phyloP scores from a whole-genome alignment of 176 grass and related monocot species.

The Aechmea fasciata region DNA sequence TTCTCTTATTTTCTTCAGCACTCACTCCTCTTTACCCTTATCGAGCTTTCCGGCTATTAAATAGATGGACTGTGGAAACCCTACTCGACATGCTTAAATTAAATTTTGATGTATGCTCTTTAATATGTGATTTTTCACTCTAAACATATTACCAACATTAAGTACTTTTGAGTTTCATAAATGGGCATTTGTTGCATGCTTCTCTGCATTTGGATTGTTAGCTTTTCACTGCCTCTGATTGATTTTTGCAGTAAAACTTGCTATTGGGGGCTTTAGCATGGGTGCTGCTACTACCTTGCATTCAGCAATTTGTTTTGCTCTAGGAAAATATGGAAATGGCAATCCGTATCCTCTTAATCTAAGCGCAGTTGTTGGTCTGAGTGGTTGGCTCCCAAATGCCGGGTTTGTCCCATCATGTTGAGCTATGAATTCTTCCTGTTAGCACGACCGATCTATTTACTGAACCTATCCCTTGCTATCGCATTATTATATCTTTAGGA shows the following conservation, averaged over 20 bases:
- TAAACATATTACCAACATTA: neutral
- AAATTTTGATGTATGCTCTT: too few relatives aligned
- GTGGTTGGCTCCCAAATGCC: constrained; percentile 93
- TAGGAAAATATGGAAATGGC: constrained; percentile 90
- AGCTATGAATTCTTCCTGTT: neutral
- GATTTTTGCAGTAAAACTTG: constrained; percentile 68
- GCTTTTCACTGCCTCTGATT: constrained; percentile 4
- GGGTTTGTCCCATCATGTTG: constrained; percentile 37
- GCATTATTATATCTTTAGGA: constrained; percentile 32
- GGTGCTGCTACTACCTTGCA: constrained; percentile 83
- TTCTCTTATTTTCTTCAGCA: too few relatives aligned
- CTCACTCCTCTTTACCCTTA: too few relatives aligned
- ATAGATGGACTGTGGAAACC: too few relatives aligned
- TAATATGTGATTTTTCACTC: too few relatives aligned
- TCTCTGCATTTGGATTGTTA: constrained; percentile 2
- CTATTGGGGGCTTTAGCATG: constrained; percentile 96
- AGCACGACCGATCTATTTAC: neutral
- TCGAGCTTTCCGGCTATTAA: too few relatives aligned
- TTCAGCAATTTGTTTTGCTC: constrained; percentile 77
- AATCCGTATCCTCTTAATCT: constrained; percentile 77
- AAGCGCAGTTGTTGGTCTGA: constrained; percentile 69
- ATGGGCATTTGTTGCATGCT: neutral
- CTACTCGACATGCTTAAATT: too few relatives aligned
- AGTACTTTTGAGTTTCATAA: neutral
- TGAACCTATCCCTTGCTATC: neutral